phyloP scores from a whole-genome alignment of 495 filamentous ascomycete genomes.

The Articulospora tetracladia region DNA sequence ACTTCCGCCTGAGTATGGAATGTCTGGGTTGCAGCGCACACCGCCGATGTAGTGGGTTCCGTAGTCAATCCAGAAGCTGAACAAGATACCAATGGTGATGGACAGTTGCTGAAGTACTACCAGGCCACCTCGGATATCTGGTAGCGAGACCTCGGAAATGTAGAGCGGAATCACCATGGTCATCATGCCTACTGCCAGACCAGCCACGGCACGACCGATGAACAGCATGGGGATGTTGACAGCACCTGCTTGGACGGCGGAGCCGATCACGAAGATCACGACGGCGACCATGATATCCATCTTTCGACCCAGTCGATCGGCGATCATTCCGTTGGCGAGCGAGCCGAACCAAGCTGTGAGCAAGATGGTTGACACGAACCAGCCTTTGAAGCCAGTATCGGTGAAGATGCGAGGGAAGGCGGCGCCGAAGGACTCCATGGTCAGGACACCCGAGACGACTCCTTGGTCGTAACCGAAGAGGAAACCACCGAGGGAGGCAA shows the following conservation, averaged over 20 bases:
- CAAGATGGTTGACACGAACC: slow-evolving; percentile 22
- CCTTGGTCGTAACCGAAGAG: slow-evolving; percentile 46
- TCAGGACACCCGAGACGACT: slow-evolving; percentile 46
- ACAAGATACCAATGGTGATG: slow-evolving; percentile 24
- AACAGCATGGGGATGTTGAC: background rate
- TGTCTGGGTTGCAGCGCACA: slow-evolving; percentile 34
- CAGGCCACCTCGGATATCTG: slow-evolving; percentile 23
- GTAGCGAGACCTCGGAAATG: slow-evolving; percentile 24
- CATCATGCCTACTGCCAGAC: slow-evolving; percentile 20
- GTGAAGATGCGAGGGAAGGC: slow-evolving; percentile 21
- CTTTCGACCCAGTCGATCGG: slow-evolving; percentile 26
- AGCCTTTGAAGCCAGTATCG: slow-evolving; percentile 24
- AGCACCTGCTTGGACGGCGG: slow-evolving; percentile 38
- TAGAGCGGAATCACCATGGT: slow-evolving; percentile 23
- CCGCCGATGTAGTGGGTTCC: slow-evolving; percentile 43
- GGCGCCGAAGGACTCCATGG: slow-evolving; percentile 37
- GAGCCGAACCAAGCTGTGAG: slow-evolving; percentile 26
- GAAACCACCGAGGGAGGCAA: slow-evolving; percentile 53
- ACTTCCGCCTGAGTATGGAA: slow-evolving; percentile 27
- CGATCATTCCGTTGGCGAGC: slow-evolving; percentile 26
- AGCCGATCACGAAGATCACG: slow-evolving; percentile 28
- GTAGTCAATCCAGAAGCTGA: slow-evolving; percentile 28
- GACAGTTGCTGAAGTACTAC: slow-evolving; percentile 21
- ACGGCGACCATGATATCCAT: slow-evolving; percentile 25
- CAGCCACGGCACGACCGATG: slow-evolving; percentile 20